Conservation (phyloP, 169 alveolate species). For the Plasmodium inui region DNA sequence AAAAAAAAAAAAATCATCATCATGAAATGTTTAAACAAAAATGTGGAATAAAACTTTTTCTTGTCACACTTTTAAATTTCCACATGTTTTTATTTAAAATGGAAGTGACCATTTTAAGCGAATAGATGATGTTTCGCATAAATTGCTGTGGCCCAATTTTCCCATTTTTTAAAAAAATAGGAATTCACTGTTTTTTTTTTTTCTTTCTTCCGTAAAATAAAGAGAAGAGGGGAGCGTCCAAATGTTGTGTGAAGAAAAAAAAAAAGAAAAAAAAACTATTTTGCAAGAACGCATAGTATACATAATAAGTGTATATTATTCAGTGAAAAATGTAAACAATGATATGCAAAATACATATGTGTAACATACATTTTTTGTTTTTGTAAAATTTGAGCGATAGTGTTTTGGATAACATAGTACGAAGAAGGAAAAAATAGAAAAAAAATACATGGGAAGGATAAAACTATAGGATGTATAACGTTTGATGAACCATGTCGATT, state of each 20-base stretch:
- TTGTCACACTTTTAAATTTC: neutral
- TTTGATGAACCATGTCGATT: neutral
- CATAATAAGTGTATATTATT: slow-evolving; percentile 12
- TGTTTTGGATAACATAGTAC: slow-evolving; percentile 8
- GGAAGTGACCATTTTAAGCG: neutral
- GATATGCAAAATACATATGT: slow-evolving; percentile 4
- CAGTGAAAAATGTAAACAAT: slow-evolving; percentile 4
- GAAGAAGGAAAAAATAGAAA: neutral
- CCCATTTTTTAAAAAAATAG: slow-evolving; percentile 19
- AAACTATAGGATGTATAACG: neutral
- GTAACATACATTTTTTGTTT: slow-evolving; percentile 1
- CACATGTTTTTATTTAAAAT: neutral
- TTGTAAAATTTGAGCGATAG: neutral
- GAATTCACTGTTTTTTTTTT: neutral
- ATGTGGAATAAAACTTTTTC: neutral
- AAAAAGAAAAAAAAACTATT: neutral
- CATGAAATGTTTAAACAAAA: neutral
- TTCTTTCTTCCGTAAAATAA: neutral
- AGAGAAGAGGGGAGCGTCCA: neutral
- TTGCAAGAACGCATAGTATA: neutral
- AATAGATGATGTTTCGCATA: slow-evolving; percentile 12
- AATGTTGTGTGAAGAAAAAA: neutral
- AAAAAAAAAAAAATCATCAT: neutral
- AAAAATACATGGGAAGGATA: neutral
- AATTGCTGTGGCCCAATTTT: slow-evolving; percentile 9